Evolutionary conservation across 2,329 filamentous ascomycete genomes (phyloP), one percentile per base, ranked within the genome.

Genomic region (Pyrenochaeta sp.): DNA sequence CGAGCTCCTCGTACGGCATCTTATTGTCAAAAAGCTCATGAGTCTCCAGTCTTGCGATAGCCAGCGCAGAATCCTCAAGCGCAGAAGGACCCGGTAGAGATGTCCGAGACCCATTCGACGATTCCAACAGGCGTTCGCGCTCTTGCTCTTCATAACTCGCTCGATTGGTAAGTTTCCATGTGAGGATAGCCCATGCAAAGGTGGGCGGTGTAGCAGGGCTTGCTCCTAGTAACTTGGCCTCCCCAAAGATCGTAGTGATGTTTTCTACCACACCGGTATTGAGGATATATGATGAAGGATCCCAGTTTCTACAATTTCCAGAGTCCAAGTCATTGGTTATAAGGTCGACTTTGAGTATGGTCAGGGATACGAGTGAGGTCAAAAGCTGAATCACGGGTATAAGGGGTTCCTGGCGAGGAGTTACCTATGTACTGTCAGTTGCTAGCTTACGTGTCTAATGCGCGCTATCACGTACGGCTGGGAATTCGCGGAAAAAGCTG

Each of bases 111-210:
- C 52, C 58, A 23, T 55, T 45, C 6, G 60, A 52, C n/a, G 54
- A 53, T n/a, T 71, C 69, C 0, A 72, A 55, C 6, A 69, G 45
- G 23, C 50, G 56, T 9, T 74, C 69, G 11, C 67, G 71, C 21
- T 68, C 63, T 40, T 70, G 61, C 35, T 72, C 68, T n/a, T 71
- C 56, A 20, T 48, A 39, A 21, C 35, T 61, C 7, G 64, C 67
- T 7, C 63, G 56, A 4, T 45, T 50, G 2, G 57, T 64, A 7
- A 74, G 61, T 40, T 63, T 68, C 62, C 62, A 73, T 3, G 60
- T 64, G 21, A 97, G 84, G 42, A 94, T 80, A 3, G 88, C 87
- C 93, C 93, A 98, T 2, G 90, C 86, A 61, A 96, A 90, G 17
- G 91, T 83, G 15, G 90, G 86, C 1, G 91, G 91, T 49, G 85